Conservation (phyloP, 768 basidiomycete species). For the Russula earlei region DNA sequence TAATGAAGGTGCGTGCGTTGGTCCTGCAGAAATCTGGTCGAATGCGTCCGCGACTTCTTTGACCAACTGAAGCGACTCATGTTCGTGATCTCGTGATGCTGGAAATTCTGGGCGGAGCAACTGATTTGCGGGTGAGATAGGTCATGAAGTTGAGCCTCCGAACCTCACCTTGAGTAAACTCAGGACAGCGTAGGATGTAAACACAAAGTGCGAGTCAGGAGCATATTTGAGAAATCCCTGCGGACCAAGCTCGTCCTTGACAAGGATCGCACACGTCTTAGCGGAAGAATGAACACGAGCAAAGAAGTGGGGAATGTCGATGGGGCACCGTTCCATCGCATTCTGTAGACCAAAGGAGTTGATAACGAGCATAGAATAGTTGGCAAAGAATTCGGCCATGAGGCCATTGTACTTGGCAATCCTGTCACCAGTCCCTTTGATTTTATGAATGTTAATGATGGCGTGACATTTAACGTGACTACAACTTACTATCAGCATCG, state of each 20-base stretch:
- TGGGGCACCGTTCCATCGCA: constrained; percentile 67
- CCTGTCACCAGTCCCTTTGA: constrained; percentile 5
- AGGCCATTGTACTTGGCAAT: constrained; percentile 37
- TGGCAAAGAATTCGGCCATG: constrained; percentile 66
- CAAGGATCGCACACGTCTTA: constrained; percentile 55
- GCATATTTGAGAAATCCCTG: constrained; percentile 71
- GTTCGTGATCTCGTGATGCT: constrained; percentile 63
- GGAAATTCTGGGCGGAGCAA: constrained; percentile 80
- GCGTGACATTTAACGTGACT: not conserved
- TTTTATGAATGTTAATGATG: not conserved
- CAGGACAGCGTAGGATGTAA: constrained; percentile 85
- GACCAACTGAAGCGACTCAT: constrained; percentile 57
- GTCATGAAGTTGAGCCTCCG: not conserved
- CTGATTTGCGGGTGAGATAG: constrained; percentile 30
- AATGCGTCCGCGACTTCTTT: constrained; percentile 76
- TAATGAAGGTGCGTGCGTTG: constrained; percentile 81
- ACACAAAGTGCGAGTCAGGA: constrained; percentile 87
- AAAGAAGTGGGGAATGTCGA: constrained; percentile 80
- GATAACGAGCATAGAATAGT: constrained; percentile 80
- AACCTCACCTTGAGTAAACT: constrained; percentile 77
- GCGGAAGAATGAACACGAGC: constrained; percentile 67
- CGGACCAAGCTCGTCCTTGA: constrained; percentile 73
- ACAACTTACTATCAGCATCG: constrained; percentile 17
- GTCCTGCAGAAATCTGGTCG: constrained; percentile 66
- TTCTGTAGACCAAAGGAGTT: constrained; percentile 97